Evolutionary conservation across 495 filamentous ascomycete genomes (phyloP).

Genomic region (Aspergillus leporis): DNA sequence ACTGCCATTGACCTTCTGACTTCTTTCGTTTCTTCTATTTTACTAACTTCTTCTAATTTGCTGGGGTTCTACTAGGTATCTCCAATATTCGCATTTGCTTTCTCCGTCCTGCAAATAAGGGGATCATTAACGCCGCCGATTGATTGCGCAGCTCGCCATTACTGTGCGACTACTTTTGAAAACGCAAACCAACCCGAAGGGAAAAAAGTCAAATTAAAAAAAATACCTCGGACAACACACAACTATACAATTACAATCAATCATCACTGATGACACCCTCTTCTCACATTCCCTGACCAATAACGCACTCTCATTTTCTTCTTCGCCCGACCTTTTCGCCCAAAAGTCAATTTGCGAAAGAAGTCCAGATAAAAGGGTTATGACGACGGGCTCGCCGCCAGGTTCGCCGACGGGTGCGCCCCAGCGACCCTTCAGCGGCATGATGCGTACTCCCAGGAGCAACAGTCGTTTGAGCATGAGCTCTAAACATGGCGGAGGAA

Average conservation of each 20-base stretch:
- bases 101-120: constrained; percentile 2
- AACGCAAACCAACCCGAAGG: background rate
- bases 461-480: constrained; percentile 88
- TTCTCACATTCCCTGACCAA: constrained; percentile 17
- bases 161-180: constrained; percentile 17
- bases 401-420: constrained; percentile 57
- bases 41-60: constrained; percentile 7
- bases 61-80: background rate
- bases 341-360: constrained; percentile 14
- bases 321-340: constrained; percentile 19
- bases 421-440: constrained; percentile 79
- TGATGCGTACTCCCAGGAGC: constrained; percentile 79
- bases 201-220: constrained; percentile 10
- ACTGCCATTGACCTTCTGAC: background rate
- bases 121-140: constrained; percentile 18
- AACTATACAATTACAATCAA: constrained; percentile 7
- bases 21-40: background rate
- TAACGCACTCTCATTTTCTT: constrained; percentile 16
- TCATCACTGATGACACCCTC: constrained; percentile 24
- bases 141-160: constrained; percentile 27
- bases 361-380: constrained; percentile 28
- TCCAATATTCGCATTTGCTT: constrained; percentile 1
- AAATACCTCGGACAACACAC: background rate
- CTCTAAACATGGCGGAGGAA: constrained; percentile 76
- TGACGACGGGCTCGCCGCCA: constrained; percentile 61